Base-by-base conservation (phyloP, 2,329 filamentous ascomycete species). In the Talaromyces sp. region DNA sequence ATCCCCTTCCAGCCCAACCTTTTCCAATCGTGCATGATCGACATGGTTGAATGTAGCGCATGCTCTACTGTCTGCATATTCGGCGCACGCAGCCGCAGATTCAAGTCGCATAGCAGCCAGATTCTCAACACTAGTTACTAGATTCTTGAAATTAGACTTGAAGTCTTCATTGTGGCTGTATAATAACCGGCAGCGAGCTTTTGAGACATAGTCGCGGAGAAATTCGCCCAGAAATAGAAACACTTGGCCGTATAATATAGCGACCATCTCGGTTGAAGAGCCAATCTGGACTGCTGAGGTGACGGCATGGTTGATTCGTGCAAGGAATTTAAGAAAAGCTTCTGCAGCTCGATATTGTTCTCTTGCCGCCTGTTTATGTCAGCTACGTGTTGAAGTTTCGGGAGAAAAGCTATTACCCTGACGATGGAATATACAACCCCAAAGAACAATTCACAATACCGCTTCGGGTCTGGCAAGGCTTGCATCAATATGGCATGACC, bases 201-300 rank as follows among this genome's bases (percentile, higher is more conserved):
- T 63, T 45, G 70, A 59, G 31, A 69, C 64, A 64, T 73, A 74
- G 67, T 70, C 73, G 58, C 73, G 68, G 65, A 74, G 73, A 45
- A 73, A 66, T 54, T 74, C 70, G 19, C 68, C 67, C 2, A 75
- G 61, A 22, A 73, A 68, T 58, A 75, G 69, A 36, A 74, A 74
- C 3, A 68, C 64, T 40, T 71, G 61, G 5, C 70, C 63, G 60
- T 75, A 75, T 25, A 73, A 65, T 21, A 62, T 66, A 7, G 68
- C 66, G 28, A 46, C 37, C 64, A 59, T 33, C 53, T 59, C 57
- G 6, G 52, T 52, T 28, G 57, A 43, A 5, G 50, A 50, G 19
- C 43, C 48, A n/a, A 59, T 53, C 33, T 51, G 17, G 11, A 60
- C 53, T 8, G 64, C 61, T 11, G 64, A 48, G 17, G 57, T 52